Percentiles rank a stretch among this genome's conserved stretches.
Evolutionary conservation across 495 filamentous ascomycete species (phyloP).

Genomic region (Lindgomyces ingoldianus): DNA sequence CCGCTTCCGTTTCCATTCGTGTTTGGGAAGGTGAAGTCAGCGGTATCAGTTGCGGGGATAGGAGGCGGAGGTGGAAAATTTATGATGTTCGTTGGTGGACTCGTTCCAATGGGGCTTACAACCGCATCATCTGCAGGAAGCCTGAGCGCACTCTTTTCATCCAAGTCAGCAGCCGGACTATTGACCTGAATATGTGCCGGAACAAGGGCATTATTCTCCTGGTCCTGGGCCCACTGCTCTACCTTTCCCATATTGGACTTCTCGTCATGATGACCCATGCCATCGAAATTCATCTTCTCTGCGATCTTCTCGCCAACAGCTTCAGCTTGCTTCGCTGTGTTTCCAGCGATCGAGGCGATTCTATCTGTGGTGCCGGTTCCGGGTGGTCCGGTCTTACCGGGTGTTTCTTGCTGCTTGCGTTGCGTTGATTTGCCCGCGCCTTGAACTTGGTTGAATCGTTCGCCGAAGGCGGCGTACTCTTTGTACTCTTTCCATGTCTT

Average conservation of each 20-base stretch:
- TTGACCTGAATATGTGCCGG: neutral
- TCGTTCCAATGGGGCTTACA: conserved; percentile 9
- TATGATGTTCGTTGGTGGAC: neutral
- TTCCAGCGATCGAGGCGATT: conserved; percentile 5
- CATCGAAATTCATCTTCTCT: conserved; percentile 38
- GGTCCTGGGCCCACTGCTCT: conserved; percentile 46
- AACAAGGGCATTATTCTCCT: conserved; percentile 24
- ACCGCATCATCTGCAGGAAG: conserved; percentile 16
- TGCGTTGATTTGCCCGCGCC: conserved; percentile 44
- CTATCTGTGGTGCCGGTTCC: conserved; percentile 34
- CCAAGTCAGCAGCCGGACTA: conserved; percentile 28
- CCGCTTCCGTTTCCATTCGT: conserved; percentile 5
- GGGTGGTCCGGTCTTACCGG: conserved; percentile 38
- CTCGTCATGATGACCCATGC: conserved; percentile 46
- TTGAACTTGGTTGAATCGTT: conserved; percentile 70
- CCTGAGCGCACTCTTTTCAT: conserved; percentile 47
- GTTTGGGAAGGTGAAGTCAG: conserved; percentile 34
- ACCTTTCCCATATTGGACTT: conserved; percentile 45
- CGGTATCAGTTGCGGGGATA: conserved; percentile 14
- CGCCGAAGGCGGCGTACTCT: conserved; percentile 76
- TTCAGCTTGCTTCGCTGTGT: conserved; percentile 21
- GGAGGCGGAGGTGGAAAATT: conserved; percentile 27
- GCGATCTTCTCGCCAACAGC: conserved; percentile 32
- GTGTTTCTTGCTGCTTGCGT: conserved; percentile 32
- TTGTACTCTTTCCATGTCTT: conserved; percentile 93